Conservation (phyloP, 257 asterid species). For the Fraxinus excelsior region DNA sequence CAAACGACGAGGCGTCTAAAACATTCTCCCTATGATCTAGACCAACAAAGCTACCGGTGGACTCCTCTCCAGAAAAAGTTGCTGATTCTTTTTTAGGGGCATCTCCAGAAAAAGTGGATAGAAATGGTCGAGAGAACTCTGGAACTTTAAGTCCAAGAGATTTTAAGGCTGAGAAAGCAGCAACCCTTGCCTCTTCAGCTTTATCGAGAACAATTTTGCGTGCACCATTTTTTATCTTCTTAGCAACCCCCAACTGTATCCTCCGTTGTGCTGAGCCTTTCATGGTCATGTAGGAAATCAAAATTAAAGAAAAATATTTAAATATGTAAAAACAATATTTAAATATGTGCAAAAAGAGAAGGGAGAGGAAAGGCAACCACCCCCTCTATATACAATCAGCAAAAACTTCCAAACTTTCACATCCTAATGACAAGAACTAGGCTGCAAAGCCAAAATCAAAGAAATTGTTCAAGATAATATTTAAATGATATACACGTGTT, state of each 20-base stretch:
- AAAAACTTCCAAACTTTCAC: background rate
- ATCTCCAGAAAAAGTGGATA: conserved; percentile 43
- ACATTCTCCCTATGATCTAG: conserved; percentile 37
- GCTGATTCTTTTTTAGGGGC: conserved; percentile 46
- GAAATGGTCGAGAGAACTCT: conserved; percentile 56
- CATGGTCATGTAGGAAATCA: conserved; percentile 26
- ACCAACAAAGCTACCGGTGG: conserved; percentile 57
- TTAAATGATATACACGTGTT: background rate
- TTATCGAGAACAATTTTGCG: conserved; percentile 90
- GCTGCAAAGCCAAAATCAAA: background rate
- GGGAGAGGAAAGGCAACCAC: background rate
- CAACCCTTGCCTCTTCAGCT: conserved; percentile 97
- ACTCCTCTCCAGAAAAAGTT: conserved; percentile 69
- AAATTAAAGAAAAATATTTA: conserved; percentile 20
- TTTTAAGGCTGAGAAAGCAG: conserved; percentile 92
- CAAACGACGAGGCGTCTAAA: conserved; percentile 27
- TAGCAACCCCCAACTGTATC: conserved; percentile 82
- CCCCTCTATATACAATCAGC: background rate
- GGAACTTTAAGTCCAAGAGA: conserved; percentile 84
- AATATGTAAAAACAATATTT: background rate
- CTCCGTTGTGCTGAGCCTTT: conserved; percentile 66
- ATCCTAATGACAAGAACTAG: conserved; percentile 1
- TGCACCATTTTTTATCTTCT: conserved; percentile 94
- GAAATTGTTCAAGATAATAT: background rate
- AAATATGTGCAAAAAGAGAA: background rate